Base-by-base conservation (phyloP, 164 flowering plant genomes). In the Nelumbo lutea region DNA sequence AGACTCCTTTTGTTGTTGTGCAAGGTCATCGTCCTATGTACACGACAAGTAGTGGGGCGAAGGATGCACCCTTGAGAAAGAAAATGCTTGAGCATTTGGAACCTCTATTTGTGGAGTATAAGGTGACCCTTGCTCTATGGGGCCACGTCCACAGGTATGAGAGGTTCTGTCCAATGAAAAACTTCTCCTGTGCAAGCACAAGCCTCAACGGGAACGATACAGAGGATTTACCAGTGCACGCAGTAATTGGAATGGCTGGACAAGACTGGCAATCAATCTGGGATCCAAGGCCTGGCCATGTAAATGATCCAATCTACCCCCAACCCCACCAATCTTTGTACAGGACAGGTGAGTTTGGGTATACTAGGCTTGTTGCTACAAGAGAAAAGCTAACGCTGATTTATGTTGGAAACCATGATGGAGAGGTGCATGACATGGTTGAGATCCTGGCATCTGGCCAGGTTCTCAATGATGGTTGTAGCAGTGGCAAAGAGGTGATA, bases 1-100 rank as follows among this genome's bases (percentile, higher is more conserved):
- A 81, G 76, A 90, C 91, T 43, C 98, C 98, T 40, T 96, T 89
- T 70, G 83, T 96, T 69, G 86, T 96, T 39, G 88, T 96, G 62
- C 98, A 96, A 79, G 99, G 99, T 59, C 99, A 93, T 78, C 77
- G 98, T 64, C 99, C 99, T 6, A 96, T 96, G 99, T 96, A 96
- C 85, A 96, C 98, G 3, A 89, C 97, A 9, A 87, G 96, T 85
- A 59, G 81, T 55, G 90, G 87, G 65, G 0, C 5, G 0, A 79
- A 85, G 75, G 99, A 88, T 69, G 75, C 81, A 9, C 85, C 95
- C 1, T 38, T 89, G 52, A 87, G 88, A 64, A 67, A 72, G 65
- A 86, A 76, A 71, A 74, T 96, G 91, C 76, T 83, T 7, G 83
- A 84, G 74, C 83, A 87, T 70, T 68, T 88, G 73, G 98, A 96